Evolutionary conservation across 345 rosid species (phyloP).

Genomic region (Angophora floribunda): DNA sequence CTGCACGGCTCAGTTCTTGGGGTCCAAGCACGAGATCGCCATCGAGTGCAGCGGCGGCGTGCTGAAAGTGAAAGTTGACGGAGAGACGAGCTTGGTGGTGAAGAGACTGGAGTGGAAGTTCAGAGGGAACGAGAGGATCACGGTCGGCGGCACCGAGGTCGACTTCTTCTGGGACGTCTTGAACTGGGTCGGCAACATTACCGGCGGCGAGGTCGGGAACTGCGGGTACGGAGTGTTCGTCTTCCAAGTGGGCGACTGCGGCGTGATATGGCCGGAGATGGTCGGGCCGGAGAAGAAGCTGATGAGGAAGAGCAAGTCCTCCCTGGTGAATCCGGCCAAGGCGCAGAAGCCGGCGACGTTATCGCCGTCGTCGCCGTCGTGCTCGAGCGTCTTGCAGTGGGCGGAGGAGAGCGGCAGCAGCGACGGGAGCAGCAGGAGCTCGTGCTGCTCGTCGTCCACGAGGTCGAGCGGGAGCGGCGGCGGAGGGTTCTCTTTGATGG

Average conservation of each 20-base stretch:
- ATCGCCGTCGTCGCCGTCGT: conserved; percentile 22
- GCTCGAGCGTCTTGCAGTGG: conserved; percentile 52
- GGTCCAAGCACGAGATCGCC: conserved; percentile 34
- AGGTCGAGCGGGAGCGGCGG: conserved; percentile 34
- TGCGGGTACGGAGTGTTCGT: conserved; percentile 41
- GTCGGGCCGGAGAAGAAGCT: conserved; percentile 45
- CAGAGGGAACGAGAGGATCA: conserved; percentile 42
- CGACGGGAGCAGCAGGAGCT: conserved; percentile 36
- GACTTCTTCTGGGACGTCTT: conserved; percentile 54
- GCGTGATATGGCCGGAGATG: conserved; percentile 57
- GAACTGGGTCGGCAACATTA: conserved; percentile 25
- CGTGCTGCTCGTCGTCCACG: conserved; percentile 40
- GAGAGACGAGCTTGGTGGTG: conserved; percentile 24
- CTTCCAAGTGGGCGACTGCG: conserved; percentile 49
- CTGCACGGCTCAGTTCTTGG: conserved; percentile 31
- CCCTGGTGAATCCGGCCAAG: conserved; percentile 1
- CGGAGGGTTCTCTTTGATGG: conserved; percentile 37
- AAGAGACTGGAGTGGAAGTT: conserved; percentile 48
- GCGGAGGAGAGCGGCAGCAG: conserved; percentile 48
- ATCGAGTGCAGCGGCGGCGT: conserved; percentile 34
- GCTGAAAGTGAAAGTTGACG: conserved; percentile 36
- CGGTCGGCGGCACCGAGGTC: conserved; percentile 26
- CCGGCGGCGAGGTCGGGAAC: not conserved
- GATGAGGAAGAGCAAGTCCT: conserved; percentile 36
- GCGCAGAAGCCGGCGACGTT: not conserved